Evolutionary conservation across 805 yeast species (phyloP), one percentile per base, ranked within the genome.

Genomic region (Starmerella apicola): DNA sequence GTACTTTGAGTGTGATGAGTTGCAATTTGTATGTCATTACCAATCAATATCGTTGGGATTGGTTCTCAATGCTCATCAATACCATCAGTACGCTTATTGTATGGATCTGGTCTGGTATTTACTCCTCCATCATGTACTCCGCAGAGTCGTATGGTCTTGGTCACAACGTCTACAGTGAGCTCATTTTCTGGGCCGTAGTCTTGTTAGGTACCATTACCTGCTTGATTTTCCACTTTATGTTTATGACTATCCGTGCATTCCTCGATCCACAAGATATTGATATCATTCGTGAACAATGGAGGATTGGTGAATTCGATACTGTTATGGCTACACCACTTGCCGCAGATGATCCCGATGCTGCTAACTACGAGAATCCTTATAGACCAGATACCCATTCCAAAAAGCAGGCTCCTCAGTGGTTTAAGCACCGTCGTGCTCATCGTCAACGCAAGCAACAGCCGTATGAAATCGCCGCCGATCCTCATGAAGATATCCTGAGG

Each of bases 41-140:
- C 43, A 78, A 75, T 52, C 86, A 79, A 60, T 68, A 67, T 45
- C 62, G 85, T 48, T 82, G 93, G 93, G 93, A 81, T 59, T 75
- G 80, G 78, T 54, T 81, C 22, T 67, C 81, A 17, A 39, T 69
- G 23, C 52, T 75, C 21, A 66, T 79, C 45, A 62, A 65, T 43
- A 61, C 67, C 1, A 53, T 82, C 34, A 77, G 85, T 9, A 66
- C 68, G 35, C 56, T 80, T 48, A 49, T 79, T 34, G 67, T 81
- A 19, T 79, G 69, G 53, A 70, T 76, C 56, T 81, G 93, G 93
- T 68, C 82, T 3, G 86, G 85, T n/a, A 71, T 76, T n/a, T 81
- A 86, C 79, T 71, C 83, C 21, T 58, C 74, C 4, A 57, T 70
- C 28, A 45, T 58, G 5, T 57, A 60, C 41, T 67, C 81, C 7